A percentile compares a stretch with the other conserved stretches of the same genome.
Conservation (phyloP, 257 asterid genomes). For the Przewalskia tangutica region DNA sequence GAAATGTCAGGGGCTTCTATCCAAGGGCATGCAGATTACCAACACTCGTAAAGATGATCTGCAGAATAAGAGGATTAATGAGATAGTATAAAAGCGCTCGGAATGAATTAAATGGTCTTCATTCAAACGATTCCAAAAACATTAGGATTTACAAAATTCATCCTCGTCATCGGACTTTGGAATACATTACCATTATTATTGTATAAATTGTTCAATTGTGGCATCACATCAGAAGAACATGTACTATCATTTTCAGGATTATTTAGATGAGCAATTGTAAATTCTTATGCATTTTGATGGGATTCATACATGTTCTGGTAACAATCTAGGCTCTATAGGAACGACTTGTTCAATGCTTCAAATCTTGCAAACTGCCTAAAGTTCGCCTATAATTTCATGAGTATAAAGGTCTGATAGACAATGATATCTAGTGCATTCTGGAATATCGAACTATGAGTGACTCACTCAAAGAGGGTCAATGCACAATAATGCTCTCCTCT, state of each 20-base stretch:
- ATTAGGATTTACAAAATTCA: neutral
- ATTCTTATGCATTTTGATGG: too few species aligned
- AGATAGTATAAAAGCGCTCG: neutral
- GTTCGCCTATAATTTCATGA: neutral
- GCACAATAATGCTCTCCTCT: too few species aligned
- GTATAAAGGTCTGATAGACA: neutral
- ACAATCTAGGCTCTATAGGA: too few species aligned
- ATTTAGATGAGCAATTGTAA: neutral
- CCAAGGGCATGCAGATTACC: conserved; percentile 97
- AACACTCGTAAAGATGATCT: conserved; percentile 89
- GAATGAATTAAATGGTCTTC: neutral
- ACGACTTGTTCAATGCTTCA: neutral
- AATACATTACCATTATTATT: neutral
- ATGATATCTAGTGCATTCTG: neutral
- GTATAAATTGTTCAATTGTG: neutral
- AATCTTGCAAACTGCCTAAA: neutral
- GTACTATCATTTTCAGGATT: neutral
- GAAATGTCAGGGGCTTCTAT: conserved; percentile 87
- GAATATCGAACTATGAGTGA: neutral
- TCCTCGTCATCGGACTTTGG: neutral
- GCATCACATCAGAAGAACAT: neutral
- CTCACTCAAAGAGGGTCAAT: neutral
- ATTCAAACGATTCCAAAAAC: neutral
- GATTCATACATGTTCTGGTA: too few species aligned
- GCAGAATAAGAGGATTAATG: conserved; percentile 9